These are phyloP conservation scores for Scheffersomyces lignosus DNA, from an alignment of 805 yeast species.

Conservation along the genomic window DNA sequence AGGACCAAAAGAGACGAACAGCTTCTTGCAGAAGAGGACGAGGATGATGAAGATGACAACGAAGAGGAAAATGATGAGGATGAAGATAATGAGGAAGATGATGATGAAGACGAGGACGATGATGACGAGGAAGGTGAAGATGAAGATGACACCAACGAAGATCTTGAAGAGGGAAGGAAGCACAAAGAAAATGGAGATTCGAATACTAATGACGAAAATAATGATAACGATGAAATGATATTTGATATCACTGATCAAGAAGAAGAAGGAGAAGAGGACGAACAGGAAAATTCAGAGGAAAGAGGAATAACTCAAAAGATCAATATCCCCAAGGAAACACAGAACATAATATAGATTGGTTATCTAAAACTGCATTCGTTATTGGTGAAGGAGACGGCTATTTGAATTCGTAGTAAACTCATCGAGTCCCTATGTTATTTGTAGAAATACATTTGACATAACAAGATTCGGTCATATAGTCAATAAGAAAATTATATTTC, in stretches of 20 bases:
- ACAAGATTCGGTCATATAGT: too few species aligned
- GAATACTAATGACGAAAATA: conserved; percentile 11
- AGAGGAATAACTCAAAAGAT: conserved; percentile 1
- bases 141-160: conserved; percentile 39
- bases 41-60: conserved; percentile 25
- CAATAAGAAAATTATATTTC: too few species aligned
- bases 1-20: conserved; percentile 17
- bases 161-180: conserved; percentile 29
- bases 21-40: conserved; percentile 7
- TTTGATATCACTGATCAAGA: conserved; percentile 22
- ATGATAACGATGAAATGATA: conserved; percentile 16
- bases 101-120: conserved; percentile 34
- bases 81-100: conserved; percentile 35
- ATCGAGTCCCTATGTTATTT: not conserved
- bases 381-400: not conserved
- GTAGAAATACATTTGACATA: not conserved
- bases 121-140: conserved; percentile 40
- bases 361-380: not conserved
- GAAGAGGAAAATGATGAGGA: conserved; percentile 35
- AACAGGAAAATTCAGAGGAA: not conserved
- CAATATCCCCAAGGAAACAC: conserved; percentile 4
- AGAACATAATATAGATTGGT: conserved; percentile 3
- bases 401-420: conserved; percentile 1
- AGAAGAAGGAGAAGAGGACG: not conserved
- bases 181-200: conserved; percentile 11